Conservation (phyloP, 208 protist genomes). For the Spongospora subterranea region DNA sequence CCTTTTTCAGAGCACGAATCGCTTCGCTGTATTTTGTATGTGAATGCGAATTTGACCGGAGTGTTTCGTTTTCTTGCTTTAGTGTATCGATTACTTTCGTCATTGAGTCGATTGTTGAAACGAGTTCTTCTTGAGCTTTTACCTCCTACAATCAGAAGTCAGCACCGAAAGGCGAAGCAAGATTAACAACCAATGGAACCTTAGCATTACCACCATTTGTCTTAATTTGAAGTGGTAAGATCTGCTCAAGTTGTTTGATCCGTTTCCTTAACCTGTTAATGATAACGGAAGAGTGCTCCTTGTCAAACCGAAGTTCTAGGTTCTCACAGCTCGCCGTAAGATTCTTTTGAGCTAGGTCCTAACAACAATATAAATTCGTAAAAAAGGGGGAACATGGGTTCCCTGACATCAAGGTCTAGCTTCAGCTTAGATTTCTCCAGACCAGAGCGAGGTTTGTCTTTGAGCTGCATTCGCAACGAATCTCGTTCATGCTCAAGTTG, state of each 20-base stretch:
- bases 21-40: constrained; percentile 34
- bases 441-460: neutral
- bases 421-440: constrained; percentile 32
- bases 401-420: neutral
- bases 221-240: neutral
- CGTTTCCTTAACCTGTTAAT: neutral
- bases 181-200: too few relatives aligned
- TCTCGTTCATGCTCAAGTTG: constrained; percentile 28
- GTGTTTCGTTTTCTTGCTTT: constrained; percentile 37
- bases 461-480: neutral
- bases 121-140: neutral
- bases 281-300: constrained; percentile 8
- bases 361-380: neutral
- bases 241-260: constrained; percentile 8
- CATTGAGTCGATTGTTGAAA: constrained; percentile 14
- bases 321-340: constrained; percentile 39
- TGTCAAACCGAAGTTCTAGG: constrained; percentile 35
- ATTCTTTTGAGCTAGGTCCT: constrained; percentile 14
- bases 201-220: neutral
- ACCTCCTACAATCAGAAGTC: neutral
- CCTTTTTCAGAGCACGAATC: constrained; percentile 34
- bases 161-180: neutral
- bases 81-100: neutral
- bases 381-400: neutral
- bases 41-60: constrained; percentile 34